phyloP scores from a whole-genome alignment of 2,329 filamentous ascomycete species.

The Endoconidiophora polonica region DNA sequence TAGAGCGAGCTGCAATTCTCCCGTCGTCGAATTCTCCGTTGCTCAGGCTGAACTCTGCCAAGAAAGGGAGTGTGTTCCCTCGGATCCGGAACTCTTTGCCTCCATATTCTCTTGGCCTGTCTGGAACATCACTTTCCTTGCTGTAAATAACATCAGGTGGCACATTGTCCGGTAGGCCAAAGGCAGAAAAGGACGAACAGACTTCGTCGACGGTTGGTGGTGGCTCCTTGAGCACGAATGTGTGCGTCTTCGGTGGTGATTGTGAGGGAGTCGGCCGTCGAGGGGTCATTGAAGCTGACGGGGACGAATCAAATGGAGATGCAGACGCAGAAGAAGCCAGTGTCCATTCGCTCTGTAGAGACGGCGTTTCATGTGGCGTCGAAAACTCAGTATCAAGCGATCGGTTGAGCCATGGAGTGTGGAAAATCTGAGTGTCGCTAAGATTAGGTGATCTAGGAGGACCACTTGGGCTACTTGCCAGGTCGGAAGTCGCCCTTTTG shows the following conservation, averaged over 20 bases:
- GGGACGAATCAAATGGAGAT: neutral
- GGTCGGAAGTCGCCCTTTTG: too few relatives aligned
- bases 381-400: neutral
- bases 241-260: neutral
- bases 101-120: conserved; percentile 64
- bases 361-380: conserved; percentile 1
- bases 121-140: conserved; percentile 65
- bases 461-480: too few relatives aligned
- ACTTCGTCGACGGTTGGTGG: conserved; percentile 16
- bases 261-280: neutral
- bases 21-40: conserved; percentile 22
- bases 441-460: too few relatives aligned
- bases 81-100: conserved; percentile 69
- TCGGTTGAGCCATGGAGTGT: too few relatives aligned
- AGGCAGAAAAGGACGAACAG: conserved; percentile 15
- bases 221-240: conserved; percentile 9
- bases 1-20: neutral
- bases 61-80: conserved; percentile 58
- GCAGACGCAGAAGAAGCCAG: neutral
- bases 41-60: conserved; percentile 59
- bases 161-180: conserved; percentile 43
- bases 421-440: too few relatives aligned
- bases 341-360: neutral
- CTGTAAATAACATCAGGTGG: conserved; percentile 82
- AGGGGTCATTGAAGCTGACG: neutral